phyloP scores from a whole-genome alignment of 306 rosid species.

The Cucurbita ficifolia region DNA sequence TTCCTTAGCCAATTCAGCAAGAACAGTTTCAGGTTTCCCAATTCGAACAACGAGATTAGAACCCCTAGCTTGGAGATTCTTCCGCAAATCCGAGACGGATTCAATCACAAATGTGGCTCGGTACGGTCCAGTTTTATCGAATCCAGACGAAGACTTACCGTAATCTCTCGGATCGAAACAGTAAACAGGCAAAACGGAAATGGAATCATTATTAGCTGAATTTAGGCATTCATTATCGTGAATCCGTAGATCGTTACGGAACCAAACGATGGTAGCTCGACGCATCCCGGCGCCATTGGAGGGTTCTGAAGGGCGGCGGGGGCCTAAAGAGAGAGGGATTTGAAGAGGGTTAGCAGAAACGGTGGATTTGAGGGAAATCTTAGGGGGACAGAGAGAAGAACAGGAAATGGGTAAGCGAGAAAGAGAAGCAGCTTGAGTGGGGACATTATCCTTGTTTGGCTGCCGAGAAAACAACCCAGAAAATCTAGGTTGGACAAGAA shows the following conservation, averaged over 20 bases:
- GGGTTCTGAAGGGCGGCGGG: conserved; percentile 75
- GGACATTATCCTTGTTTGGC: conserved; percentile 44
- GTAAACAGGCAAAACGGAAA: conserved; percentile 76
- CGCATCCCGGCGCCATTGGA: conserved; percentile 70
- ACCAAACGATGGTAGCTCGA: conserved; percentile 75
- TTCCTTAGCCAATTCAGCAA: conserved; percentile 65
- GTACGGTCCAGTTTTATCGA: conserved; percentile 74
- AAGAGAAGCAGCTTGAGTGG: conserved; percentile 79
- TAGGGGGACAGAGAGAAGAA: conserved; percentile 26
- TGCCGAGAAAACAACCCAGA: conserved; percentile 27
- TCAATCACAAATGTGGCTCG: conserved; percentile 62
- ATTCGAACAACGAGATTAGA: conserved; percentile 78
- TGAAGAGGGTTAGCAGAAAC: conserved; percentile 64
- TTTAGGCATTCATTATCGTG: conserved; percentile 71
- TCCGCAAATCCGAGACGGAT: conserved; percentile 62
- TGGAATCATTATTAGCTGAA: conserved; percentile 60
- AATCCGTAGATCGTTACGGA: conserved; percentile 82
- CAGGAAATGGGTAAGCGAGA: conserved; percentile 57
- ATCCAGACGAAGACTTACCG: conserved; percentile 77
- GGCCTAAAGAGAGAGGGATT: conserved; percentile 42
- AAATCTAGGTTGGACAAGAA: conserved; percentile 38
- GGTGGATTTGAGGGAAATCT: conserved; percentile 51
- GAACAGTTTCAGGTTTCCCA: conserved; percentile 71
- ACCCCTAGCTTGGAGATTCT: conserved; percentile 59
- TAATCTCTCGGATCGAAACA: conserved; percentile 86